Evolutionary conservation across 2,329 filamentous ascomycete genomes (phyloP), one percentile per base, ranked within the genome.

Genomic region (Pseudogymnoascus sp.): DNA sequence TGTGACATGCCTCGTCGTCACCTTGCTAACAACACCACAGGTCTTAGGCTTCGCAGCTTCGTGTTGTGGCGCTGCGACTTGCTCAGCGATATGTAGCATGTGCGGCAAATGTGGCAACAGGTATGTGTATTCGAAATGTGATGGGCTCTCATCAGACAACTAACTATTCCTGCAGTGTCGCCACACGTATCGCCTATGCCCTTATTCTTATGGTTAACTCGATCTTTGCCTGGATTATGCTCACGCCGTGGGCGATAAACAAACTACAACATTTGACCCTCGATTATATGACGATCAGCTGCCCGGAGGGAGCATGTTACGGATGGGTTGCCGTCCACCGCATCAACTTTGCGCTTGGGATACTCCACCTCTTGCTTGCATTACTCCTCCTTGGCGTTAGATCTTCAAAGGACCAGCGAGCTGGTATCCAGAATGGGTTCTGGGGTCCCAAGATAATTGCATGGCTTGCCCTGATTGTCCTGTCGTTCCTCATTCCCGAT

Each of bases 41-140:
- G 69, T 95, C 65, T 73, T 90, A 67, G 91, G 89, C 43, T 86
- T 91, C 68, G 88, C 80, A 64, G 91, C 89, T 65, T 97, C 91
- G 70, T 99, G 94, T 77, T 99, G 94, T 74, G 94, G 94, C 72
- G 94, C 94, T 28, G 92, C 94, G 50, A 97, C 94, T 59, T 97
- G 93, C 77, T 96, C 91, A 68, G 93, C 94, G 73, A 88, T 97
- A 57, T 97, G 92, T 78, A 94, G 89, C 73, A 90, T 91, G 11
- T 99, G 93, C 73, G 93, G 94, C 59, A 97, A 97, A 74, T 97
- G 93, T 76, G 90, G 92, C 69, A 97, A 96, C 80, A 96, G 90
- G 89, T 91, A 75, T 33, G 18, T 58, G 57, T 37, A 43, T 20
- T 12, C 60, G 25, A 60, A n/a, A 20, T 33, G 35, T 20, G 41